Evolutionary conservation across 2,329 filamentous ascomycete genomes (phyloP).

Genomic region (Thielaviopsis punctulata): DNA sequence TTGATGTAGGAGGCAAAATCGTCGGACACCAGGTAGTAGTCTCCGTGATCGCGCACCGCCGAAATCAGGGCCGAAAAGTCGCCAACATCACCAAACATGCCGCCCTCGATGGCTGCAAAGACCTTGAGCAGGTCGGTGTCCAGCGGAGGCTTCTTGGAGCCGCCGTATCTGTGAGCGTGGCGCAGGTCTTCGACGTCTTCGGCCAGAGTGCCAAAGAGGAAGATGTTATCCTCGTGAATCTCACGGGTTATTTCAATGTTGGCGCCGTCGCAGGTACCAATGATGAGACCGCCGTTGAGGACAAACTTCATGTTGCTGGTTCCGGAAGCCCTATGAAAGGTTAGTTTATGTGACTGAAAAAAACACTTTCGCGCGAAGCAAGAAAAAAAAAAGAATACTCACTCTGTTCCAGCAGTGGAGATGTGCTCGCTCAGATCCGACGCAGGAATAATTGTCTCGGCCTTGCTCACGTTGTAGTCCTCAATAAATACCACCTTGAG

Average conservation of each 20-base stretch:
- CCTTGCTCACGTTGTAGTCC: constrained; percentile 99
- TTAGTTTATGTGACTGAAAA: constrained; percentile 8
- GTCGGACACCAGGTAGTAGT: constrained; percentile 95
- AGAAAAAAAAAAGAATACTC: constrained; percentile 18
- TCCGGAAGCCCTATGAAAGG: constrained; percentile 40
- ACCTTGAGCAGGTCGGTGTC: constrained; percentile 65
- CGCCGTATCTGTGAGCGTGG: constrained; percentile 74
- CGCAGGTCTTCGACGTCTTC: constrained; percentile 95
- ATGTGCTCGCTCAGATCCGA: constrained; percentile 98
- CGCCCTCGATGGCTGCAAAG: constrained; percentile 64
- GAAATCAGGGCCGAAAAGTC: constrained; percentile 72
- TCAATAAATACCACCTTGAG: constrained; percentile 95
- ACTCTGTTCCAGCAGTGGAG: constrained; percentile 90
- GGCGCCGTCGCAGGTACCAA: constrained; percentile 92
- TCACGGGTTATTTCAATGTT: constrained; percentile 98
- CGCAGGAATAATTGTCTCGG: constrained; percentile 86
- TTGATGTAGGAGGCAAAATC: constrained; percentile 92
- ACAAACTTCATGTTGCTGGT: constrained; percentile 99
- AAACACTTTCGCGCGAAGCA: not conserved
- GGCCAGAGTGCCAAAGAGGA: constrained; percentile 89
- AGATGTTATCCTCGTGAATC: constrained; percentile 92
- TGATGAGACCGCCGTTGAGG: constrained; percentile 89
- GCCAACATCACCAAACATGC: constrained; percentile 61
- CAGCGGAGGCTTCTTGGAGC: constrained; percentile 33
- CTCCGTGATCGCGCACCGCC: constrained; percentile 78